A percentile compares a stretch with the other conserved stretches of the same genome.
Conservation (phyloP, 2,329 filamentous ascomycete genomes). For the Aspergillus quadrilineatus region DNA sequence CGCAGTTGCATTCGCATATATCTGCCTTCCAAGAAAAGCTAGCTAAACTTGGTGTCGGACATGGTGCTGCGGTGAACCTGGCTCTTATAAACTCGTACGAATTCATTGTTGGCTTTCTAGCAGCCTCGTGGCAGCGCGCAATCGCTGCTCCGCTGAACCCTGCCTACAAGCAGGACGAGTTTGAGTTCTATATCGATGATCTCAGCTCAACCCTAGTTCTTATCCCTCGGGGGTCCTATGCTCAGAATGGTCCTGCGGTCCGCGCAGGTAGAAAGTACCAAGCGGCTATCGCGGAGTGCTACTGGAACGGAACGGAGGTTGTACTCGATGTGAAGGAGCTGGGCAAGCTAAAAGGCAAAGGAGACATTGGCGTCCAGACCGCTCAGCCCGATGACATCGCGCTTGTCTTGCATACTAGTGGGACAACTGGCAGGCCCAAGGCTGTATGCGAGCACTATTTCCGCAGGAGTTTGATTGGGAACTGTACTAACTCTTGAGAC, state of each 20-base stretch:
- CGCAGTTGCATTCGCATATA: slow-evolving; percentile 65
- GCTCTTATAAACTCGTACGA: slow-evolving; percentile 82
- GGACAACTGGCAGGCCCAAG: slow-evolving; percentile 81
- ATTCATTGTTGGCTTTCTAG: slow-evolving; percentile 83
- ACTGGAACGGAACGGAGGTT: slow-evolving; percentile 71
- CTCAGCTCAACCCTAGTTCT: slow-evolving; percentile 75
- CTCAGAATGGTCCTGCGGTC: slow-evolving; percentile 67
- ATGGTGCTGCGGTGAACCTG: slow-evolving; percentile 73
- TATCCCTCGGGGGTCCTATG: slow-evolving; percentile 69
- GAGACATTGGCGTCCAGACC: slow-evolving; percentile 48
- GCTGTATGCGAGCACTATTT: slow-evolving; percentile 55
- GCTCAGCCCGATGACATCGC: slow-evolving; percentile 76
- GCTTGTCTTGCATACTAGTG: slow-evolving; percentile 78
- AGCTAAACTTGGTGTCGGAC: slow-evolving; percentile 69
- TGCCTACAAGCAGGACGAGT: slow-evolving; percentile 84
- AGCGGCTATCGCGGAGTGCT: slow-evolving; percentile 82
- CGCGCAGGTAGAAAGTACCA: slow-evolving; percentile 75
- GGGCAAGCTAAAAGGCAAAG: slow-evolving; percentile 62
- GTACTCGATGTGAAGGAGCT: slow-evolving; percentile 74
- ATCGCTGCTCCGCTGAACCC: slow-evolving; percentile 86
- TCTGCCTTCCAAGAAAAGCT: slow-evolving; percentile 73
- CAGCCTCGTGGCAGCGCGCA: slow-evolving; percentile 78
- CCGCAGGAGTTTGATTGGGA: neutral
- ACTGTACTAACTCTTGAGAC: slow-evolving; percentile 8
- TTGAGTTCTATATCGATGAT: slow-evolving; percentile 90